Evolutionary conservation across 176 grass and related monocot genomes (phyloP).

Genomic region (Zoysia pacifica): DNA sequence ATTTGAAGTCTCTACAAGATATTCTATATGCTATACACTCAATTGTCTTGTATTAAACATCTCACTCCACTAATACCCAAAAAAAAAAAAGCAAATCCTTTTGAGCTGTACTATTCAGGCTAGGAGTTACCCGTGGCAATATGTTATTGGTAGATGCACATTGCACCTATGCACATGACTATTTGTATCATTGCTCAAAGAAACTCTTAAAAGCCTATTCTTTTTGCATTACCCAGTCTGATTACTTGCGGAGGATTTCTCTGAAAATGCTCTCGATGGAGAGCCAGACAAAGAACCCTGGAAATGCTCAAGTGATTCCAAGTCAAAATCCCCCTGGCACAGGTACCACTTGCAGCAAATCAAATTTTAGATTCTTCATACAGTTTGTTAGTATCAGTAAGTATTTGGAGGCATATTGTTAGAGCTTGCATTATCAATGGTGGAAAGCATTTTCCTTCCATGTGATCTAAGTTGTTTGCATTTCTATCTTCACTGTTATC

Average conservation of each 20-base stretch:
- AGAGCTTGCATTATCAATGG: not conserved
- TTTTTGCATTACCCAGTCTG: conserved; percentile 51
- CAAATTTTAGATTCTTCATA: not conserved
- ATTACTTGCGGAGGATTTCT: conserved; percentile 91
- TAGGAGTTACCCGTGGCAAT: not conserved
- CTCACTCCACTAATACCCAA: not conserved
- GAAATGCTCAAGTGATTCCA: conserved; percentile 45
- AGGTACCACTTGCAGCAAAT: conserved; percentile 42
- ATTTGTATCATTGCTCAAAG: conserved; percentile 10
- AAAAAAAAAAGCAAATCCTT: conserved; percentile 17
- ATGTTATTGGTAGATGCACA: not conserved
- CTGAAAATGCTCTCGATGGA: conserved; percentile 83
- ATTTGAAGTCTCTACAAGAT: not conserved
- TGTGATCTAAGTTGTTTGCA: not conserved
- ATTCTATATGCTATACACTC: not conserved
- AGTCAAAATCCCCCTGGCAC: conserved; percentile 56
- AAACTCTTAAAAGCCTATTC: conserved; percentile 11
- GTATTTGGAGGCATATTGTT: not conserved
- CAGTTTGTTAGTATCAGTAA: too few species aligned
- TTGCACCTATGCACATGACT: not conserved
- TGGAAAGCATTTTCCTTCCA: not conserved
- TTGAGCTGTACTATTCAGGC: conserved; percentile 1
- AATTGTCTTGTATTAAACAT: conserved; percentile 9
- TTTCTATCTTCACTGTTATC: conserved; percentile 1
- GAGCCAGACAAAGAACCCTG: conserved; percentile 48